These are phyloP conservation scores for Oropetium thomaeum DNA, from an alignment of 176 grass and related monocot species.

Conservation along the genomic window DNA sequence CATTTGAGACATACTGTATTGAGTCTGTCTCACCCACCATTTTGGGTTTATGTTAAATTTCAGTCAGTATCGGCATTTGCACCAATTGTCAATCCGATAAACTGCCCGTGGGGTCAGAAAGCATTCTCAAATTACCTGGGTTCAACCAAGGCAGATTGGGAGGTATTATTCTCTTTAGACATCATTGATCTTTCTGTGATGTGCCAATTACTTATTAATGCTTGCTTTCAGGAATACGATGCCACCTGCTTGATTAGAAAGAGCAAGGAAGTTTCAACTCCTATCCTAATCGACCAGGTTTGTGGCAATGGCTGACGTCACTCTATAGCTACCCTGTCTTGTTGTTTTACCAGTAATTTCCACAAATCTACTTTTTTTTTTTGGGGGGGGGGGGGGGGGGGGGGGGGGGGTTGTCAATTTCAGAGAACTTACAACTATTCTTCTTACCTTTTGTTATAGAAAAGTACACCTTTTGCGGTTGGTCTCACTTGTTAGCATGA, in stretches of 20 bases:
- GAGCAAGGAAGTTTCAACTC: constrained; percentile 51
- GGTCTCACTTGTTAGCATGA: no score
- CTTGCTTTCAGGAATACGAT: constrained; percentile 65
- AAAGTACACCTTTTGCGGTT: no score
- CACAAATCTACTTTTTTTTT: no score
- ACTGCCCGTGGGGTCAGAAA: constrained; percentile 92
- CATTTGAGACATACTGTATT: not conserved
- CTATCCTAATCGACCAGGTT: constrained; percentile 99
- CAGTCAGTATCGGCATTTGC: constrained; percentile 92
- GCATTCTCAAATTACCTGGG: constrained; percentile 98
- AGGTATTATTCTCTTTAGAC: constrained; percentile 41
- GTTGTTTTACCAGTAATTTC: constrained; percentile 12
- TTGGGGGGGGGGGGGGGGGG: no score
- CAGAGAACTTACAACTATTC: no score
- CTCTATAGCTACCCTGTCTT: not conserved
- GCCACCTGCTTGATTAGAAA: constrained; percentile 74
- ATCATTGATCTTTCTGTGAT: not conserved
- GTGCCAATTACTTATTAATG: constrained; percentile 4
- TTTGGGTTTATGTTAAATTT: constrained; percentile 22
- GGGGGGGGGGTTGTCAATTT: no score
- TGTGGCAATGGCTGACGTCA: not conserved
- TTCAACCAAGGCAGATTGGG: constrained; percentile 68
- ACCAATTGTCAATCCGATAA: constrained; percentile 80
- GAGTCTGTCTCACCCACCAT: not conserved
- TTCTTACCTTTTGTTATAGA: no score